These are phyloP conservation scores for Adiantum capillusveneris DNA, from an alignment of 75 land plant species.

Conservation along the genomic window DNA sequence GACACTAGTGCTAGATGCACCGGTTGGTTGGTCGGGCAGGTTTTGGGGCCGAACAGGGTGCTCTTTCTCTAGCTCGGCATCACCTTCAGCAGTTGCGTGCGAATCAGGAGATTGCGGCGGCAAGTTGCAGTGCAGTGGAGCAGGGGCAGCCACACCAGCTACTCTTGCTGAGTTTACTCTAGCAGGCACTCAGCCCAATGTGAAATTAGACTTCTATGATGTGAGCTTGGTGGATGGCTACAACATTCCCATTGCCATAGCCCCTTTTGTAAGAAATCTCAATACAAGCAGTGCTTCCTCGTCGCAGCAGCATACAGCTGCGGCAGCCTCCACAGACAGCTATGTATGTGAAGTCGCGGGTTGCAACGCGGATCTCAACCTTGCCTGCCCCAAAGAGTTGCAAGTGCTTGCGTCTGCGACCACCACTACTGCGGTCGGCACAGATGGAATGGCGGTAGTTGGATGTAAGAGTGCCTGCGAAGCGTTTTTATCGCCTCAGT, in stretches of 20 bases:
- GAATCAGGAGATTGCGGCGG: constrained; percentile 71
- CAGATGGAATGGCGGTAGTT: constrained; percentile 20
- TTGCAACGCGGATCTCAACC: constrained; percentile 54
- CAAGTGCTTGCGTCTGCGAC: constrained; percentile 21
- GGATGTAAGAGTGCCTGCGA: constrained; percentile 84
- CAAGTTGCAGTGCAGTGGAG: constrained; percentile 47
- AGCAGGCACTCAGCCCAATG: constrained; percentile 16
- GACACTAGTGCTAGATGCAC: constrained; percentile 34
- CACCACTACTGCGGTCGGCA: neutral
- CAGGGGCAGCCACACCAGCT: constrained; percentile 58
- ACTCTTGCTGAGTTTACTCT: constrained; percentile 74
- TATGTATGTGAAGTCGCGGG: constrained; percentile 60
- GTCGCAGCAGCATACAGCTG: too few species aligned
- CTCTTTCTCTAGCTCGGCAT: constrained; percentile 18
- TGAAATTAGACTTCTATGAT: constrained; percentile 65
- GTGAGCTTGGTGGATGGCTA: constrained; percentile 88
- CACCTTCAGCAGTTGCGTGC: constrained; percentile 13
- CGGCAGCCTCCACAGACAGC: constrained; percentile 36
- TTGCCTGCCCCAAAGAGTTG: constrained; percentile 54
- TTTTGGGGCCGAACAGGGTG: constrained; percentile 82
- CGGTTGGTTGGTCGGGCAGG: constrained; percentile 70
- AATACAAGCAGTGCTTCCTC: too few species aligned
- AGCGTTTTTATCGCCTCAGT: constrained; percentile 53
- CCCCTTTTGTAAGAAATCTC: neutral
- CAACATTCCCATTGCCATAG: constrained; percentile 61